Conservation (phyloP, 2,329 filamentous ascomycete species). For the Leptographium wingfieldii region DNA sequence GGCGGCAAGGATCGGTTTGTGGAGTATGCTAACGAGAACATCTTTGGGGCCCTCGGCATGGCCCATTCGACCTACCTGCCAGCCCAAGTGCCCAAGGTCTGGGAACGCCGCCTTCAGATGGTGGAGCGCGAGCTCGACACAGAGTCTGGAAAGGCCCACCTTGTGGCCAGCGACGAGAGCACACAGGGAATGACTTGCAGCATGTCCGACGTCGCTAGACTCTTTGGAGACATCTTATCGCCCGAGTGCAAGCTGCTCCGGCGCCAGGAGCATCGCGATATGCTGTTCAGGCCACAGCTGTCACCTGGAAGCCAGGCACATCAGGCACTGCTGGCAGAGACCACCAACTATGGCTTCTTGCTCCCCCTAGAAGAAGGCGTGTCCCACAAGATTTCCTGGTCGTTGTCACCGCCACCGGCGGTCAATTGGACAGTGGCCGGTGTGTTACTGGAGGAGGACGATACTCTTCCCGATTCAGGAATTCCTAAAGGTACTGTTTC, state of each 20-base stretch:
- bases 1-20: constrained; percentile 1
- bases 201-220: constrained; percentile 4
- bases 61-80: constrained; percentile 3
- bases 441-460: neutral
- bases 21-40: constrained; percentile 1
- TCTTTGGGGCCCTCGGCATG: constrained; percentile 1
- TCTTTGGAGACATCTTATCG: constrained; percentile 4
- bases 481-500: constrained; percentile 4
- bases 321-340: constrained; percentile 2
- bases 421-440: constrained; percentile 6
- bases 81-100: constrained; percentile 1
- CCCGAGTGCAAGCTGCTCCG: constrained; percentile 3
- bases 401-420: neutral
- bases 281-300: constrained; percentile 5
- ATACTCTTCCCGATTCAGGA: constrained; percentile 1
- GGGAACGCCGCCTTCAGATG: constrained; percentile 4
- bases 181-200: constrained; percentile 7
- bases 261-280: constrained; percentile 1
- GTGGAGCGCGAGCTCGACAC: constrained; percentile 3
- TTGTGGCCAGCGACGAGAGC: constrained; percentile 1
- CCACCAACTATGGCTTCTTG: constrained; percentile 4
- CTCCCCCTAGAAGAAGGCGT: neutral
- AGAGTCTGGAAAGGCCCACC: neutral
- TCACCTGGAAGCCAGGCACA: neutral
- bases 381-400: neutral